Conservation (phyloP, 2,329 filamentous ascomycete genomes). For the Madurella fahalii region DNA sequence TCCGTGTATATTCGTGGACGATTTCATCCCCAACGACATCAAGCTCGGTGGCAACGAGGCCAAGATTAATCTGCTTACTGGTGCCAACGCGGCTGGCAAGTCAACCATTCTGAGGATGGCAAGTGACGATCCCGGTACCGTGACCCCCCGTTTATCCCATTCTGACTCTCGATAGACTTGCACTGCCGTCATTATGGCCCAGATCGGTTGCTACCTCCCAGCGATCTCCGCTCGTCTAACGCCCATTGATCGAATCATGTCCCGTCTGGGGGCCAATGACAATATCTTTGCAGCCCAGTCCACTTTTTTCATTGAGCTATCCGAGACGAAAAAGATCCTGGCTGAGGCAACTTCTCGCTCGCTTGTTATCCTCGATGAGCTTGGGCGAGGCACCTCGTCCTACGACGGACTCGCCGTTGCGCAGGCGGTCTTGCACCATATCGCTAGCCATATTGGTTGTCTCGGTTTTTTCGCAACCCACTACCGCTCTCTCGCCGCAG, state of each 20-base stretch:
- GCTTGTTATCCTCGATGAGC: slow-evolving; percentile 92
- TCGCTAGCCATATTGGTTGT: slow-evolving; percentile 88
- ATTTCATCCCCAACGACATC: slow-evolving; percentile 96
- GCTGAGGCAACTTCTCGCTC: slow-evolving; percentile 90
- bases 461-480: slow-evolving; percentile 97
- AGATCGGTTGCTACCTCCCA: slow-evolving; percentile 90
- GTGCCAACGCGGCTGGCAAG: slow-evolving; percentile 95
- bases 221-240: slow-evolving; percentile 78
- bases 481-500: slow-evolving; percentile 88
- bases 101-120: slow-evolving; percentile 95
- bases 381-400: slow-evolving; percentile 88
- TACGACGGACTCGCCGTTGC: slow-evolving; percentile 97
- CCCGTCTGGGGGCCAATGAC: slow-evolving; percentile 92
- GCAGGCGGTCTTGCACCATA: slow-evolving; percentile 93
- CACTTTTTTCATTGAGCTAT: slow-evolving; percentile 96
- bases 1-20: slow-evolving; percentile 87
- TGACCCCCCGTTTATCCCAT: slow-evolving; percentile 5
- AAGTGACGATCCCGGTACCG: slow-evolving; percentile 31
- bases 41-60: slow-evolving; percentile 73
- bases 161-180: slow-evolving; percentile 61
- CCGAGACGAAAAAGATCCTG: slow-evolving; percentile 97
- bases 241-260: slow-evolving; percentile 97
- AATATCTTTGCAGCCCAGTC: slow-evolving; percentile 98
- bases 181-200: slow-evolving; percentile 93
- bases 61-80: slow-evolving; percentile 88